Percentiles rank a stretch among this genome's conserved stretches.
phyloP scores from a whole-genome alignment of 371 early-diverging fungal genomes.

The Basidiobolus meristosporus region DNA sequence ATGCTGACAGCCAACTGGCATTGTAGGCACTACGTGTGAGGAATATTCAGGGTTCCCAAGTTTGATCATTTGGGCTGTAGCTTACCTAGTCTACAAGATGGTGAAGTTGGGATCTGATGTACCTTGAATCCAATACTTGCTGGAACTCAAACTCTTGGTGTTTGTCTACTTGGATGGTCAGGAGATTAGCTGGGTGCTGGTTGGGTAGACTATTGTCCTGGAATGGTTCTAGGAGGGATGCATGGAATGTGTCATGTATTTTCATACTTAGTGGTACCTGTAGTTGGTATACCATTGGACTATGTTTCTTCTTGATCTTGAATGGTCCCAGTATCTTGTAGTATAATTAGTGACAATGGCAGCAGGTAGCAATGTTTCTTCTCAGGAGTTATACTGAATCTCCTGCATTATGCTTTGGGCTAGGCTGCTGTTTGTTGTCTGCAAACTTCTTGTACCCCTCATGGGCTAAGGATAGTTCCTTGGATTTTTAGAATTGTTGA shows the following conservation, averaged over 20 bases:
- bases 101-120: no score
- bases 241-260: slow-evolving; percentile 1
- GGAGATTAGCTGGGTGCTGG: no score
- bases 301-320: neutral
- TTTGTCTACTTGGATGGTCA: no score
- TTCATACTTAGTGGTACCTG: neutral
- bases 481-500: neutral
- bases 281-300: neutral
- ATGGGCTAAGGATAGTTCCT: neutral
- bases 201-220: no score
- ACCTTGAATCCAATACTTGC: no score
- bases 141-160: no score
- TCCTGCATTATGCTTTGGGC: neutral
- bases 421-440: neutral
- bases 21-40: no score
- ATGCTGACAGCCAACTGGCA: no score
- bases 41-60: no score
- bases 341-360: neutral
- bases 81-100: no score
- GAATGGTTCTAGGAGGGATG: neutral
- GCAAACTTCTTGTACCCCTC: neutral
- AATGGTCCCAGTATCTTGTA: slow-evolving; percentile 1
- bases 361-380: neutral
- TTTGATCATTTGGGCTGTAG: no score
- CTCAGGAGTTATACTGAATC: neutral